phyloP scores from a whole-genome alignment of 2,329 filamentous ascomycete species.

The Colletotrichum sp. region DNA sequence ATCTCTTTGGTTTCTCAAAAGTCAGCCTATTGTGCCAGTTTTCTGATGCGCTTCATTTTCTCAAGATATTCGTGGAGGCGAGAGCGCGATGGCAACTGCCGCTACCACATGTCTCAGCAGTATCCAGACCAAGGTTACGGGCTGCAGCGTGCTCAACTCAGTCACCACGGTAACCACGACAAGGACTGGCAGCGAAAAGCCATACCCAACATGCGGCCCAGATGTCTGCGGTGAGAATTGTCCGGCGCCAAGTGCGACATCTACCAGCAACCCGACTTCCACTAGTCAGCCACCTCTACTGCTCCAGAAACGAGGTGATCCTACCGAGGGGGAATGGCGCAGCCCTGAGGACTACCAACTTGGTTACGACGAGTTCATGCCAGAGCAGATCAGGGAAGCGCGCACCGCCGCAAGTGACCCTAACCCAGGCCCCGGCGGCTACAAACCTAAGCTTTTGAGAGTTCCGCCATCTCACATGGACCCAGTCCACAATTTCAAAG shows the following conservation, averaged over 20 bases:
- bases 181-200: background rate
- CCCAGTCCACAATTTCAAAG: background rate
- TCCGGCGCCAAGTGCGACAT: background rate
- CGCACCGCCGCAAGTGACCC: background rate
- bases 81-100: background rate
- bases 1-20: background rate
- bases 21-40: too few relatives aligned
- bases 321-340: background rate
- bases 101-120: background rate
- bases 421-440: background rate
- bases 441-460: background rate
- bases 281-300: background rate
- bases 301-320: background rate
- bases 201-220: background rate
- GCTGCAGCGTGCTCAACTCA: background rate
- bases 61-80: background rate
- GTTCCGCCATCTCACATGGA: background rate
- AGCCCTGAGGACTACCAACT: background rate
- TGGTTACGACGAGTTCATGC: background rate
- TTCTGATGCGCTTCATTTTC: background rate
- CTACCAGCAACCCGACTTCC: background rate
- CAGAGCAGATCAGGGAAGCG: background rate
- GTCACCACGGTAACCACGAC: background rate
- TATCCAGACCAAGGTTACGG: background rate
- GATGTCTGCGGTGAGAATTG: background rate